phyloP scores from a whole-genome alignment of 495 filamentous ascomycete genomes.

The Neurospora sp. region DNA sequence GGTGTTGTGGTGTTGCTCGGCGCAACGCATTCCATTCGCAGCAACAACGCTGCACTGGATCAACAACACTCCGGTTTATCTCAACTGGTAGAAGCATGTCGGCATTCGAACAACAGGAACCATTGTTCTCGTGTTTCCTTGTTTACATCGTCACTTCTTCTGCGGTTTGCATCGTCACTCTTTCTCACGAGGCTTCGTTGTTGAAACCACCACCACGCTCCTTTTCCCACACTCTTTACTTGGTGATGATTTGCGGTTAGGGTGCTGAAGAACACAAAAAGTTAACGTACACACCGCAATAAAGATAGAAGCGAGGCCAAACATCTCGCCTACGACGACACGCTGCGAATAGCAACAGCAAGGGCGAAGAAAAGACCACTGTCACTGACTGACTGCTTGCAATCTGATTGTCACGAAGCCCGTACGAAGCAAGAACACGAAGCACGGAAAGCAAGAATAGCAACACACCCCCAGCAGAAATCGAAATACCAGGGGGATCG shows the following conservation, averaged over 20 bases:
- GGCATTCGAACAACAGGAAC: not conserved
- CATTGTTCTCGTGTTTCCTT: not conserved
- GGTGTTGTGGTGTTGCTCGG: slow-evolving; percentile 3
- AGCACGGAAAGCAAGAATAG: not conserved
- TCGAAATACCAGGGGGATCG: not conserved
- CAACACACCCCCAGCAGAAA: not conserved
- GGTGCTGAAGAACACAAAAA: no score
- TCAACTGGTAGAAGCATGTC: not conserved
- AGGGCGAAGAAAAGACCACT: not conserved
- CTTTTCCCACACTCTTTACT: not conserved
- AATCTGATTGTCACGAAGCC: not conserved
- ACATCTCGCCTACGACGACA: not conserved
- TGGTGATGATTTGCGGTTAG: no score
- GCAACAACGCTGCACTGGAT: not conserved
- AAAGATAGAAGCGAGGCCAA: not conserved
- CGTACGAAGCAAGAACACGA: not conserved
- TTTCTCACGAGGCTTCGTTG: not conserved
- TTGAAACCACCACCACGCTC: not conserved
- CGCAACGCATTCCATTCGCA: slow-evolving; percentile 9
- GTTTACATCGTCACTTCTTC: not conserved
- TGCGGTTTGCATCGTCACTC: not conserved
- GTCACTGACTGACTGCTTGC: no score
- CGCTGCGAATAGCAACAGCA: not conserved
- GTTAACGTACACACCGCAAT: not conserved
- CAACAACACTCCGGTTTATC: not conserved